phyloP scores from a whole-genome alignment of 2,329 filamentous ascomycete genomes.

The Eutypa lata region DNA sequence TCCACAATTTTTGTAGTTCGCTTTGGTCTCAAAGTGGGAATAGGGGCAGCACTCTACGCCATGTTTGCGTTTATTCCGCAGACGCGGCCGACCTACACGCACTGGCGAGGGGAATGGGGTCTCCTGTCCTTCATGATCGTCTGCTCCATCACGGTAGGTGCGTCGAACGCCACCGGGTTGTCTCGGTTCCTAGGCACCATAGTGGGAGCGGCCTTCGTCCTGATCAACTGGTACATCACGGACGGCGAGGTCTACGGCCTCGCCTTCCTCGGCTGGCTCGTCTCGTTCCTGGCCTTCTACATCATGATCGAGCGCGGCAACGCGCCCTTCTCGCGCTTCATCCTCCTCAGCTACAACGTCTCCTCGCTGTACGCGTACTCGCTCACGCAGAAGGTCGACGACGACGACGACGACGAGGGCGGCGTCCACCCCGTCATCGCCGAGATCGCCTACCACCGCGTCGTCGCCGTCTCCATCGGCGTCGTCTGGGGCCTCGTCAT shows the following conservation, averaged over 20 bases:
- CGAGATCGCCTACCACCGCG: conserved; percentile 83
- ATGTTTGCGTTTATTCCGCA: conserved; percentile 80
- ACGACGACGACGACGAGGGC: conserved; percentile 85
- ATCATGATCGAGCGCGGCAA: conserved; percentile 82
- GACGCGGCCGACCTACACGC: conserved; percentile 76
- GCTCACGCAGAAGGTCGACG: conserved; percentile 73
- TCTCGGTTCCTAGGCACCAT: conserved; percentile 84
- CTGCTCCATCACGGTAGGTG: conserved; percentile 94
- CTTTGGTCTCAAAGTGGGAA: conserved; percentile 90
- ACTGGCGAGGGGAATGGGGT: conserved; percentile 96
- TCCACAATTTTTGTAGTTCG: conserved; percentile 37
- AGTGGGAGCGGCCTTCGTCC: conserved; percentile 72
- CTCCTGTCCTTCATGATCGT: conserved; percentile 97
- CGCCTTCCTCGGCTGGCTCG: conserved; percentile 77
- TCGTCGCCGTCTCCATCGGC: conserved; percentile 80
- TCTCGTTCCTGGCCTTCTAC: conserved; percentile 82
- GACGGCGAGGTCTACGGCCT: conserved; percentile 71
- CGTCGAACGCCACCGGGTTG: conserved; percentile 87
- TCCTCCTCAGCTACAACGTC: conserved; percentile 93
- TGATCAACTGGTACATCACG: conserved; percentile 74
- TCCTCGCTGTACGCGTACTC: conserved; percentile 93
- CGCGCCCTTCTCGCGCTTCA: conserved; percentile 88
- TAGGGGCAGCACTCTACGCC: conserved; percentile 85
- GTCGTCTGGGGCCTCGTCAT: conserved; percentile 91
- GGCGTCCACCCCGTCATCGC: conserved; percentile 79